These are phyloP conservation scores for Spizellomyces punctatus DNA, from an alignment of 192 early-diverging fungal species.

Conservation along the genomic window DNA sequence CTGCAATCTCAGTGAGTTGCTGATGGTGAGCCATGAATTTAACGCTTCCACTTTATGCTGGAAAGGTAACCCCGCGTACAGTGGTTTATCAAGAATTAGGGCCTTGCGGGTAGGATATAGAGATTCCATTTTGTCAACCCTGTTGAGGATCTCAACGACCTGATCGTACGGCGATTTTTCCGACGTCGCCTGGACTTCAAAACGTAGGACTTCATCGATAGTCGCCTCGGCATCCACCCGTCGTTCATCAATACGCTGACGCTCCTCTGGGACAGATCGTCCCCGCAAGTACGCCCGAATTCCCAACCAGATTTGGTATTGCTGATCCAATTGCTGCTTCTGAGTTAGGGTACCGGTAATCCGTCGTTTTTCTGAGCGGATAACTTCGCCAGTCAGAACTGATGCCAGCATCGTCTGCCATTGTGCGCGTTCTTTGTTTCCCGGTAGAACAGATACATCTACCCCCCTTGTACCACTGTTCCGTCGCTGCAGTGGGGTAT, in stretches of 20 bases:
- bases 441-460: neutral
- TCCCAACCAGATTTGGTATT: slow-evolving; percentile 73
- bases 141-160: slow-evolving; percentile 68
- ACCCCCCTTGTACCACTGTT: neutral
- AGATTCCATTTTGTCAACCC: slow-evolving; percentile 76
- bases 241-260: slow-evolving; percentile 64
- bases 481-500: neutral
- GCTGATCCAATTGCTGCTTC: slow-evolving; percentile 49
- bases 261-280: slow-evolving; percentile 64
- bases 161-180: slow-evolving; percentile 55
- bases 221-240: slow-evolving; percentile 60
- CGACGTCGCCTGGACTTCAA: slow-evolving; percentile 46
- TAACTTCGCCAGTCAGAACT: slow-evolving; percentile 79
- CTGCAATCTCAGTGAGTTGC: slow-evolving; percentile 70
- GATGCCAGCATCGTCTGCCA: slow-evolving; percentile 87
- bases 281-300: slow-evolving; percentile 67
- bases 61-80: slow-evolving; percentile 69
- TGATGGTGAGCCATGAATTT: slow-evolving; percentile 75
- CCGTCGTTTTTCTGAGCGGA: slow-evolving; percentile 79
- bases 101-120: slow-evolving; percentile 73
- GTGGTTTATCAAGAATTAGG: slow-evolving; percentile 63
- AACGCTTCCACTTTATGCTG: slow-evolving; percentile 73
- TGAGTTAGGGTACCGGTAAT: slow-evolving; percentile 54
- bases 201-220: slow-evolving; percentile 66
- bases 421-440: slow-evolving; percentile 65